Evolutionary conservation across 163 green algal genomes (phyloP).

Genomic region (Scenedesmus sp.): DNA sequence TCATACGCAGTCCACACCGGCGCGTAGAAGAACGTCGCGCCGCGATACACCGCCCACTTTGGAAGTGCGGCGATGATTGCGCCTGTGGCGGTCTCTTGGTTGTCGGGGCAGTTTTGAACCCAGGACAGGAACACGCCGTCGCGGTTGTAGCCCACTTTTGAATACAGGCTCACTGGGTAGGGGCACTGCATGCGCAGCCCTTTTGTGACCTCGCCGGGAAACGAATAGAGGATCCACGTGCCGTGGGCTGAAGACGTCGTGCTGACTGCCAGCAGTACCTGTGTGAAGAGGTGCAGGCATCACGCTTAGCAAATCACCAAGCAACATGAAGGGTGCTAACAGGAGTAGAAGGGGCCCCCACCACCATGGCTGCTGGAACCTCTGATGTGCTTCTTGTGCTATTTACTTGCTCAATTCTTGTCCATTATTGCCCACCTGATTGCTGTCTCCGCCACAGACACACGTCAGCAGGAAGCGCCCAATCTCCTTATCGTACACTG

Average conservation of each 20-base stretch:
- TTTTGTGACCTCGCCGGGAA: constrained; percentile 33
- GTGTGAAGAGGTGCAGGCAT: no score
- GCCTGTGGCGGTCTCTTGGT: constrained; percentile 40
- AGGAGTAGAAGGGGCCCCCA: no score
- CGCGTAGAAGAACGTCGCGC: constrained; percentile 37
- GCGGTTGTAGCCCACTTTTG: constrained; percentile 42
- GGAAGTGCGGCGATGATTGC: constrained; percentile 38
- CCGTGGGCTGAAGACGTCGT: not conserved
- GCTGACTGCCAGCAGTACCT: constrained; percentile 23
- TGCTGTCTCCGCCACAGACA: constrained; percentile 35
- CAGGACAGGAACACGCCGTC: constrained; percentile 46
- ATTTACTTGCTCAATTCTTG: no score
- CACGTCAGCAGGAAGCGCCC: constrained; percentile 42
- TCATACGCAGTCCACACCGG: constrained; percentile 46
- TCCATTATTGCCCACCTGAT: not conserved
- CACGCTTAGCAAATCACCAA: no score
- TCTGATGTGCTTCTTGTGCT: no score
- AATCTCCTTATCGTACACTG: constrained; percentile 41
- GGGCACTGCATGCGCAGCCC: not conserved
- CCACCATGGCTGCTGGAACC: no score
- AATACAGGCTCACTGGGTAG: constrained; percentile 30
- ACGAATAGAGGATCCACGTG: constrained; percentile 41
- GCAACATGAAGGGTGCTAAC: no score
- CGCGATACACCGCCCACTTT: constrained; percentile 52
- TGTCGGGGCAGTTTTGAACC: constrained; percentile 42